Base-by-base conservation (phyloP, 257 asterid species). In the Salvia hispanica region DNA sequence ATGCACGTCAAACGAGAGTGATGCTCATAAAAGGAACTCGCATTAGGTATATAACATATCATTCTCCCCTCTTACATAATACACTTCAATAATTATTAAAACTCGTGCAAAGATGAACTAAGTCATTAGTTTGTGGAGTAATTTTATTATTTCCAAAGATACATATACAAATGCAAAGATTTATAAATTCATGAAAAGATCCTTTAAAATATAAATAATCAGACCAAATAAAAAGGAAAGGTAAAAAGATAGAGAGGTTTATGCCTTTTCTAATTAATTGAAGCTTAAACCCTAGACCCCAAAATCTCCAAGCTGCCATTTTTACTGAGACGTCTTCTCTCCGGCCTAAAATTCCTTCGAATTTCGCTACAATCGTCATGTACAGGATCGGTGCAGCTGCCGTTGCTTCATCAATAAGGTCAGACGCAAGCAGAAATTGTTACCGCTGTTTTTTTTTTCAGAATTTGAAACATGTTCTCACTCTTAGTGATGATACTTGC, bases 401-500 rank as follows among this genome's bases (percentile, higher is more conserved):
- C 48, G 68, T 80, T 70, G 87, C 86, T 71, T 89, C 94, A 65
- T 79, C 95, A 11, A 28, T 69, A 73, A 85, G 96, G 98, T 89
- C n/a, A 51, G n/a, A 12, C 21, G 2, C 58, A 6, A 34, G 56
- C 70, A 15, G 36, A 31, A 37, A 18, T 31, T 7, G 15, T 39
- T 9, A 6, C 7, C 42, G 10, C 9, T 18, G 21, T 10, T 59
- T 10, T 13, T 54, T 34, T 39, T 5, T 58, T 8, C 34, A 13
- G 25, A 56, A 1, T 47, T 31, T 71, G 64, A 15, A 15, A 56
- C 31, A 11, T 14, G 52, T 13, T 58, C 37, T 33, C 16, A 8
- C 4, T 28, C 44, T 45, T n/a, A 18, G 9, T 43, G 50, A 14
- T 18, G 45, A 13, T 64, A n/a, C 3, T 59, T 59, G 12, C 56